Evolutionary conservation across 2,329 filamentous ascomycete genomes (phyloP).

Genomic region (Neoarthrinium moseri): DNA sequence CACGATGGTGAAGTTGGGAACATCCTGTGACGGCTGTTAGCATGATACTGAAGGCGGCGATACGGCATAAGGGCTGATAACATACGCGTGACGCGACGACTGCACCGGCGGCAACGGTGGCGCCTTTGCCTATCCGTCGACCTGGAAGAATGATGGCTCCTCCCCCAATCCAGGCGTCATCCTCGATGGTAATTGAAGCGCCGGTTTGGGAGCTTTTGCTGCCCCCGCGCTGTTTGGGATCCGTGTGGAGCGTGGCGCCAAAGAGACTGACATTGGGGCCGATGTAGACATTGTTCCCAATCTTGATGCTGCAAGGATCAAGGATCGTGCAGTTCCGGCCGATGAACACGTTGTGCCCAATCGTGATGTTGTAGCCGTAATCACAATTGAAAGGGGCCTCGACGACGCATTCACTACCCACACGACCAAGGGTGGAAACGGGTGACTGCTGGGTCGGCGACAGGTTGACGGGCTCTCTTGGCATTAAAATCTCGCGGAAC

Average conservation of each 20-base stretch:
- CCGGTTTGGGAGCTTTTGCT: constrained; percentile 71
- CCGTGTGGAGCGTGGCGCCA: constrained; percentile 69
- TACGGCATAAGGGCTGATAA: constrained; percentile 1
- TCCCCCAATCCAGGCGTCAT: constrained; percentile 82
- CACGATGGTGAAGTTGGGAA: constrained; percentile 67
- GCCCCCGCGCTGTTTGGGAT: constrained; percentile 72
- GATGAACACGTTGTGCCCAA: constrained; percentile 82
- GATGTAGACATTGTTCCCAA: constrained; percentile 75
- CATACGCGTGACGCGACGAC: constrained; percentile 78
- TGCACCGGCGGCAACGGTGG: constrained; percentile 77
- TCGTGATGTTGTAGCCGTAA: constrained; percentile 91
- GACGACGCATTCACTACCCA: constrained; percentile 75
- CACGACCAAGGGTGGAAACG: constrained; percentile 54
- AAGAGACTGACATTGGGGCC: constrained; percentile 87
- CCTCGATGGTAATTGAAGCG: constrained; percentile 72
- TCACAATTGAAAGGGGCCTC: constrained; percentile 90
- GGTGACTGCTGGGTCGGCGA: constrained; percentile 54
- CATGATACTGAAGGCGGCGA: no score
- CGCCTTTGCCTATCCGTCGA: constrained; percentile 76
- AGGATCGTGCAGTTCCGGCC: constrained; percentile 81
- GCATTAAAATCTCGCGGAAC: constrained; percentile 71
- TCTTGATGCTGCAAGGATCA: constrained; percentile 79
- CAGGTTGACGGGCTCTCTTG: constrained; percentile 53
- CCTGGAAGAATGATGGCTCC: constrained; percentile 77
- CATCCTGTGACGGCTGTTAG: constrained; percentile 40